Conservation (phyloP, 352 stramenopile species). For the Phytophthora pini region DNA sequence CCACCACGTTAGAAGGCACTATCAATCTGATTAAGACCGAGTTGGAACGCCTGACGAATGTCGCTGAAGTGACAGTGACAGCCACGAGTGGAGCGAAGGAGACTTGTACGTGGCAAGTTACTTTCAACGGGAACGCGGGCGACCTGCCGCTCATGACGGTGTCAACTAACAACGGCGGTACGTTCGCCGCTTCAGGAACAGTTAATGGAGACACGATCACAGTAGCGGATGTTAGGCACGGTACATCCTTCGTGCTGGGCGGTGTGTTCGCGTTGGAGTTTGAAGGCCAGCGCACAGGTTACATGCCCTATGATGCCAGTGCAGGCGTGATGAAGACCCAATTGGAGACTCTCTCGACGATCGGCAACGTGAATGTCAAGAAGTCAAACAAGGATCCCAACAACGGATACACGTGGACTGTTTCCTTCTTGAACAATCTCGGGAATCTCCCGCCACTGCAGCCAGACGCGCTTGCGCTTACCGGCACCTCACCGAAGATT, state of each 20-base stretch:
- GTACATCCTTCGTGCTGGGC: constrained; percentile 63
- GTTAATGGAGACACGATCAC: constrained; percentile 54
- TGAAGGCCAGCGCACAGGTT: constrained; percentile 89
- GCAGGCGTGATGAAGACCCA: constrained; percentile 89
- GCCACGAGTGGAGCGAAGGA: constrained; percentile 45
- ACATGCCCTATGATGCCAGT: constrained; percentile 91
- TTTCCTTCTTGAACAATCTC: constrained; percentile 94
- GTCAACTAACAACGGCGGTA: constrained; percentile 46
- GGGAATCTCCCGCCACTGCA: constrained; percentile 82
- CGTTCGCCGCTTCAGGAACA: constrained; percentile 44
- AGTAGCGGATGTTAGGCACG: constrained; percentile 39
- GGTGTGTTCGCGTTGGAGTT: constrained; percentile 92
- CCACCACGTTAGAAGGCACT: constrained; percentile 74
- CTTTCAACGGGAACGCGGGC: constrained; percentile 95
- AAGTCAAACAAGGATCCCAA: constrained; percentile 91
- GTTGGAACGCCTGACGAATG: constrained; percentile 91
- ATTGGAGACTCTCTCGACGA: constrained; percentile 90
- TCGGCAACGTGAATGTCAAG: constrained; percentile 89
- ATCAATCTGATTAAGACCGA: constrained; percentile 96
- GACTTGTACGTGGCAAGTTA: constrained; percentile 92
- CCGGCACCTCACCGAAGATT: constrained; percentile 88
- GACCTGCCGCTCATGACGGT: constrained; percentile 68
- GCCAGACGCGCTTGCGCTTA: constrained; percentile 87
- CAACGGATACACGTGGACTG: constrained; percentile 92
- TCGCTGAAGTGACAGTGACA: constrained; percentile 91